Evolutionary conservation across 139 green algal species (phyloP), one percentile per base, ranked within the genome.

Genomic region (Coelastrella sp.): DNA sequence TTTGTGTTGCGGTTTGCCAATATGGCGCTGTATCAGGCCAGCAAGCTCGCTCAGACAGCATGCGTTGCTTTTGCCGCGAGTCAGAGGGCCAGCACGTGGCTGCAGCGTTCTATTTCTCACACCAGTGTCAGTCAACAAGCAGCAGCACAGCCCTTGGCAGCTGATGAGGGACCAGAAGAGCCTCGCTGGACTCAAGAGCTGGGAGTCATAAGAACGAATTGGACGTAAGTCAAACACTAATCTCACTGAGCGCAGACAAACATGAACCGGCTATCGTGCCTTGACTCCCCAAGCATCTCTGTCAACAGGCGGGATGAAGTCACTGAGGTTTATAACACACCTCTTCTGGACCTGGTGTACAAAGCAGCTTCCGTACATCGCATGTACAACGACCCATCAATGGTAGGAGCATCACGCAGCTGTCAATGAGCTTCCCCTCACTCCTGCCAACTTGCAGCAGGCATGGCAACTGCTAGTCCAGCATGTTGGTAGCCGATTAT

Each of bases 281-380:
- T 32, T 73, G 4, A 41, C 59, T 21, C 1, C 30, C 17, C 40
- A 9, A 41, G 7, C 25, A 17, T 7, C 38, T 30, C 27, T 82
- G 53, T 37, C 50, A 41, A 57, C 53, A 98, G 95, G 15, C 91
- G 95, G 6, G 93, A 97, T 50, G 96, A 99, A 86, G 91, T 99
- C 0, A 37, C 87, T 25, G 92, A 95, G 30, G 93, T 99, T 5
- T 99, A 96, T 88, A 85, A 95, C 62, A 95, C 92, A 3, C 95
- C 97, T 0, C 88, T 99, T 15, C 84, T 99, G 79, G 97, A 99
- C 66, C 91, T 99, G 1, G 90, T 99, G 0, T 96, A 92, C 88
- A 84, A 93, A 0, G 97, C 97, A 15, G 95, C 95, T 23, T 87
- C 60, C 0, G 95, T 98, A 32, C 96, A 99, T 85, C 92, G 96